phyloP scores from a whole-genome alignment of 2,329 filamentous ascomycete species.

The Aspergillus udagawae region DNA sequence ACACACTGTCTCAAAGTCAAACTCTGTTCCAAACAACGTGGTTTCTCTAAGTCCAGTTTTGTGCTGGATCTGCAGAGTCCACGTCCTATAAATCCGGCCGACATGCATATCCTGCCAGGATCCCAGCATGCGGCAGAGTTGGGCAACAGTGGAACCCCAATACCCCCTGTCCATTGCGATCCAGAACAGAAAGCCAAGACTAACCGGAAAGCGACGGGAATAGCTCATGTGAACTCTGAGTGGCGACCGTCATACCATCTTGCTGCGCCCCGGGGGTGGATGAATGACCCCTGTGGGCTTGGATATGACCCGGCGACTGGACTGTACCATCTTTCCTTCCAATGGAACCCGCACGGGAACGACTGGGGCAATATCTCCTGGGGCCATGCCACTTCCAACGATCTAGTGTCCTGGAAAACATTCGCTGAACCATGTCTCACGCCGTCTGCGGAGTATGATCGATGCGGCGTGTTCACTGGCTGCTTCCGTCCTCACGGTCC shows the following conservation, averaged over 20 bases:
- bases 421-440: slow-evolving; percentile 25
- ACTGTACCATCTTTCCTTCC: slow-evolving; percentile 41
- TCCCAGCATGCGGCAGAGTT: neutral
- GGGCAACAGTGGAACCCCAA: neutral
- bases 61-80: neutral
- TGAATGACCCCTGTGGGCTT: slow-evolving; percentile 44
- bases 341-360: slow-evolving; percentile 42
- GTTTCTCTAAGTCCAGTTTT: neutral
- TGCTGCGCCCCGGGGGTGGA: slow-evolving; percentile 36
- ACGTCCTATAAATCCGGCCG: neutral
- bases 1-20: neutral
- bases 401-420: slow-evolving; percentile 38
- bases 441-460: slow-evolving; percentile 36
- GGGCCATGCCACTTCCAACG: slow-evolving; percentile 36
- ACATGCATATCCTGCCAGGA: neutral
- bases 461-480: slow-evolving; percentile 41
- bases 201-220: neutral
- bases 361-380: slow-evolving; percentile 43
- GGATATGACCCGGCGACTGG: slow-evolving; percentile 38
- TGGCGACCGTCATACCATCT: slow-evolving; percentile 36
- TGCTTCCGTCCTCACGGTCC: slow-evolving; percentile 30
- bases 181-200: neutral
- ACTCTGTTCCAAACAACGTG: neutral
- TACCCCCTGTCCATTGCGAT: neutral
- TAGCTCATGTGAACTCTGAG: neutral